Evolutionary conservation across 2,329 filamentous ascomycete species (phyloP), one percentile per base, ranked within the genome.

Genomic region (Aspergillus versicolor): DNA sequence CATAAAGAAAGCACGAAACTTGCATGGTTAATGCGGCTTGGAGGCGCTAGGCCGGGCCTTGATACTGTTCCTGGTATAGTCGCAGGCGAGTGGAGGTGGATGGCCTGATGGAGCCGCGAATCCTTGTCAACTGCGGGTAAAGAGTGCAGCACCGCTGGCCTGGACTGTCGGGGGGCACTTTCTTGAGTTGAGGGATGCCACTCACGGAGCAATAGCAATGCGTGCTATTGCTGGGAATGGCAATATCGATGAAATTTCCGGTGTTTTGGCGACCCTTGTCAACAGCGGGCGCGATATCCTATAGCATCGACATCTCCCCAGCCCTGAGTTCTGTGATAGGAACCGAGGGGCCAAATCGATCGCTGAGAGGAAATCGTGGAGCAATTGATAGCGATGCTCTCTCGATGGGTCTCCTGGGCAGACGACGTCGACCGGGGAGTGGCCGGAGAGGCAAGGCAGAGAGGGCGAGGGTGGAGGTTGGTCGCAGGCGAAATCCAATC

Each of bases 61-160:
- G 45, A 51, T 61, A 44, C 59, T 48, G 9, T 24, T 59, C 46
- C 41, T 21, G 52, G 61, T 37, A 44, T 63, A 58, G 59, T 37
- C 32, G 52, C 6, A 4, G 46, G 41, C 34, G 17, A 50, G 38
- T 53, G 46, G 13, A 17, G 43, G 43, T 30, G 27, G 27, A 44
- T 48, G 44, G 48, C 32, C 27, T 52, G 50, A 45, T 41, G 51
- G 51, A 46, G 51, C 51, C 51, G 51, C 51, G 50, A 46, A 53
- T 53, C 51, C 51, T 30, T 46, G 51, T 41, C 51, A 46, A 42
- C 42, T 46, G 51, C 42, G 42, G 51, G 22, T 52, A 52, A 45
- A 52, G 38, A 24, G 13, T 12, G 21, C 17, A 19, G n/a, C 41
- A 34, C 17, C 15, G 9, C 19, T 44, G 51, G 51, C 12, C 51